Base-by-base conservation (phyloP, 148 eudicot species). In the Cornus kousa region DNA sequence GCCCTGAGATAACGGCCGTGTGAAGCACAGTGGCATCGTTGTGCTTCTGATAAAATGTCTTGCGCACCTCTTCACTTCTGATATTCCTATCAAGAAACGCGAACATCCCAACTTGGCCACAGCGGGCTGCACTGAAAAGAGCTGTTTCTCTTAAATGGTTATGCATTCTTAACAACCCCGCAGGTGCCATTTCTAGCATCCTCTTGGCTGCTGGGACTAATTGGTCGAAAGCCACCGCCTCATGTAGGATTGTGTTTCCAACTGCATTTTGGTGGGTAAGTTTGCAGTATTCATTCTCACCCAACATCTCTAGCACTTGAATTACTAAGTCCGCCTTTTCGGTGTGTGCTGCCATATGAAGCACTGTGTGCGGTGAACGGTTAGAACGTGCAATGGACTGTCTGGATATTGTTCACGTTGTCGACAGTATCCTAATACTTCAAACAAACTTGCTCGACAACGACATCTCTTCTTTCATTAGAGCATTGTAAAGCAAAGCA, bases 161-260 rank as follows among this genome's bases (percentile, higher is more conserved):
- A 39, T 19, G 32, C 19, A 24, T 53, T 19, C 8, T 10, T 17
- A n/a, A 57, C 75, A 73, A 31, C 66, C 53, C 28, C 9, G 9
- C 24, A 9, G 65, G 66, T 4, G 39, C 66, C 20, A 57, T 7
- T 4, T 57, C 60, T 3, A 73, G 37, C n/a, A 73, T 53, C n/a
- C 23, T 33, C n/a, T 14, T 33, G 24, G 75, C 75, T 22, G 60
- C 75, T 33, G 13, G 5, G 5, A 73, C 75, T 20, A 57, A 20
- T 20, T 5, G 24, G 19, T 53, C 24, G 65, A 16, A 50, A 22
- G 65, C 28, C 24, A n/a, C 66, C 0, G 75, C 60, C 66, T 73
- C 75, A 20, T 73, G 75, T 19, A 73, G 75, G 19, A 73, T 53
- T 8, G 75, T 73, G 57, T 73, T 73, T 55, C 75, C 75, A 9